Evolutionary conservation across 108 stramenopile species (phyloP).

Genomic region (Skeletonema costatum): DNA sequence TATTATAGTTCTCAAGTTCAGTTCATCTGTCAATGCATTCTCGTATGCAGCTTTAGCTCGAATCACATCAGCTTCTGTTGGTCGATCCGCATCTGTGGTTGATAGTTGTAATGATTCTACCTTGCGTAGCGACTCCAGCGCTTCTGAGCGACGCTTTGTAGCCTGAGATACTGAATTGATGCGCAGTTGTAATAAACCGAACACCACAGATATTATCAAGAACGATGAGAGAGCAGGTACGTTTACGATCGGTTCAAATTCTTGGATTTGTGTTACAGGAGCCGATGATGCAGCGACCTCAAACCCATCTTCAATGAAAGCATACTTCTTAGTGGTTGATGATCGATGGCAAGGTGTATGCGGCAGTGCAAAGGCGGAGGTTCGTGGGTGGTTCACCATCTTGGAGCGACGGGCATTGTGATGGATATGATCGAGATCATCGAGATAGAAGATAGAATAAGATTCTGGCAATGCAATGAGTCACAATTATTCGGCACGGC

Average conservation of each 20-base stretch:
- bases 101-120: slow-evolving; percentile 58
- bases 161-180: slow-evolving; percentile 61
- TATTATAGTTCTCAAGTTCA: slow-evolving; percentile 60
- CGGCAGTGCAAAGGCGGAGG: neutral
- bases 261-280: slow-evolving; percentile 15
- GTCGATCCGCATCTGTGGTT: slow-evolving; percentile 27
- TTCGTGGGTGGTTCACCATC: neutral
- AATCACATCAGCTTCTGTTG: slow-evolving; percentile 17
- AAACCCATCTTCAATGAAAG: neutral
- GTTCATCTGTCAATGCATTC: slow-evolving; percentile 54
- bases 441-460: too few species aligned
- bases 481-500: too few species aligned
- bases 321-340: neutral
- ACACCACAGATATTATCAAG: slow-evolving; percentile 54
- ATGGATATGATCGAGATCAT: too few species aligned
- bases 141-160: slow-evolving; percentile 51
- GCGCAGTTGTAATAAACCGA: slow-evolving; percentile 53
- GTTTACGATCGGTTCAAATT: slow-evolving; percentile 70
- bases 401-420: neutral
- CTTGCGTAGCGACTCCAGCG: slow-evolving; percentile 44
- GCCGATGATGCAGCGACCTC: neutral
- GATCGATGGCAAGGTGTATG: neutral
- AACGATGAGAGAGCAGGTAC: slow-evolving; percentile 63
- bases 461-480: too few species aligned
- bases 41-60: slow-evolving; percentile 51